Evolutionary conservation across 331 rosid genomes (phyloP).

Genomic region (Malus hybrid): DNA sequence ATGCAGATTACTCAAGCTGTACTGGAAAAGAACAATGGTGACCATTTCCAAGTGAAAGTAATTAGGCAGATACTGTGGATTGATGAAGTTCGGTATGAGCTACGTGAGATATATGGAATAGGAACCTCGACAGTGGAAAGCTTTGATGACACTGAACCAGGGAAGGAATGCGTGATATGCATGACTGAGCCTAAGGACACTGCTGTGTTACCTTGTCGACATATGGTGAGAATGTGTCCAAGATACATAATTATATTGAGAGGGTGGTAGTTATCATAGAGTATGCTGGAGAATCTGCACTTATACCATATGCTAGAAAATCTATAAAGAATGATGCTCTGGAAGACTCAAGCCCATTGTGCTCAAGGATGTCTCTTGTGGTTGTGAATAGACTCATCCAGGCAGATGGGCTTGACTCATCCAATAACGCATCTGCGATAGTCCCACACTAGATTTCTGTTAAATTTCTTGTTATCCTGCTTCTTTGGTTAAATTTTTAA

Average conservation of each 20-base stretch:
- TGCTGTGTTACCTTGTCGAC: constrained; percentile 83
- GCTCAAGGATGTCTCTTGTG: neutral
- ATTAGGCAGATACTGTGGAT: constrained; percentile 73
- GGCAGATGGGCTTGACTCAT: constrained; percentile 3
- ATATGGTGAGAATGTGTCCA: constrained; percentile 60
- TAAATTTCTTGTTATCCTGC: neutral
- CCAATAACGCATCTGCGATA: neutral
- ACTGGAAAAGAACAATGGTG: constrained; percentile 47
- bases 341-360: constrained; percentile 1
- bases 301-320: neutral
- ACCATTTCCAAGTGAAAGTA: constrained; percentile 62
- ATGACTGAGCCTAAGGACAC: constrained; percentile 90
- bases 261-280: neutral
- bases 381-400: neutral
- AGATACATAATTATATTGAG: constrained; percentile 9
- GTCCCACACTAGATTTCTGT: neutral
- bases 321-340: neutral
- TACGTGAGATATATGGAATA: constrained; percentile 78
- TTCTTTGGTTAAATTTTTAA: neutral
- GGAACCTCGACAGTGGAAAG: constrained; percentile 50
- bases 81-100: constrained; percentile 72
- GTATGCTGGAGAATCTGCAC: constrained; percentile 1
- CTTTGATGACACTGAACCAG: constrained; percentile 54
- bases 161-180: constrained; percentile 89
- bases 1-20: constrained; percentile 83